Evolutionary conservation across 1,284 basidiomycete species (phyloP), one percentile per base, ranked within the genome.

Genomic region (Ustilago shanxiensis): DNA sequence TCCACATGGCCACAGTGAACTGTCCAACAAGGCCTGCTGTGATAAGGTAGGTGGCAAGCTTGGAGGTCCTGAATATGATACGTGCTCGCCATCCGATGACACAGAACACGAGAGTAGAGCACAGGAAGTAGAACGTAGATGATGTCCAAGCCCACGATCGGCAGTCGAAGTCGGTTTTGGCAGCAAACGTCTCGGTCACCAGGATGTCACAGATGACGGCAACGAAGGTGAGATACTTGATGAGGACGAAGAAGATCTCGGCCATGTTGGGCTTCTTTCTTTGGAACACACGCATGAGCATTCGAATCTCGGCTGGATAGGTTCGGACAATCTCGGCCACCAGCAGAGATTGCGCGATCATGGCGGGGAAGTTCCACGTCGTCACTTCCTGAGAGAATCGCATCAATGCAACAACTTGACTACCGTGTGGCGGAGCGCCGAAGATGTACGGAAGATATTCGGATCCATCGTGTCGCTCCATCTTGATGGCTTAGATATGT

Each of bases 201-300:
- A 77, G 3, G 4, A 71, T 67, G 53, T 70, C 67, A 9, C 56
- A 45, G 24, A 67, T 44, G 35, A 77, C 67, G 10, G 61, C 66
- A 10, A 73, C 24, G 11, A 77, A 51, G 10, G 64, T 49, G 0
- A 69, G 37, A 31, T 77, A 77, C 67, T 78, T 78, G 67, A 78
- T 74, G 20, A 61, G 20, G 20, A 78, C n/a, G 62, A 75, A 78
- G 10, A 78, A 63, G 24, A 72, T 65, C 58, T 78, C 76, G 47
- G 76, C 76, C 59, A 78, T 64, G 66, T 78, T 78, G 18, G 68
- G 71, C 37, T 74, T 71, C 16, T 39, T 33, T 5, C 76, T 63
- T 28, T 59, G 52, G 6, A 24, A 14, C 22, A 78, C 33, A 2
- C 76, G 60, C n/a, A 29, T 18, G 0, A 78, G 0, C 72, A 78